A percentile compares a stretch with the other conserved stretches of the same genome.
Evolutionary conservation across 345 rosid genomes (phyloP).

Genomic region (Pseudoturritis turrita): DNA sequence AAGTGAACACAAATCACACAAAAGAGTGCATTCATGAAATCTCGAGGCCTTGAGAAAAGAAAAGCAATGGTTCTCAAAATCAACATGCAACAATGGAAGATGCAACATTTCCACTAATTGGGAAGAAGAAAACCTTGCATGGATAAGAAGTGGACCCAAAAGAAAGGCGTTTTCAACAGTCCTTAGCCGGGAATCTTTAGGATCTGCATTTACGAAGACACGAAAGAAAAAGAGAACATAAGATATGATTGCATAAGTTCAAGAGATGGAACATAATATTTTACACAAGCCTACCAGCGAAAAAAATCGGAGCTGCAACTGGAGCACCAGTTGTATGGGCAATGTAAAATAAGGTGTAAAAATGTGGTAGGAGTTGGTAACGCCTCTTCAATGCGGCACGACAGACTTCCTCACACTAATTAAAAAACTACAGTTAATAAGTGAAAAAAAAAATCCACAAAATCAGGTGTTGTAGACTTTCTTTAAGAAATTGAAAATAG

Average conservation of each 20-base stretch:
- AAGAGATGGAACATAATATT: background rate
- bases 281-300: constrained; percentile 58
- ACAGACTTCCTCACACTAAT: constrained; percentile 89
- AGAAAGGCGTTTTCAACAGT: constrained; percentile 72
- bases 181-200: constrained; percentile 67
- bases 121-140: constrained; percentile 56
- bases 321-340: constrained; percentile 79
- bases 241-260: constrained; percentile 1
- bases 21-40: background rate
- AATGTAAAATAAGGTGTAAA: constrained; percentile 76
- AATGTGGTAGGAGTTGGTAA: constrained; percentile 74
- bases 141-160: constrained; percentile 70
- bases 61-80: background rate
- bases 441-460: background rate
- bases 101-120: background rate
- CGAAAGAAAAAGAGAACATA: background rate
- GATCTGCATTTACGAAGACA: constrained; percentile 44
- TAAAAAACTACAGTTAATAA: background rate
- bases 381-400: constrained; percentile 88
- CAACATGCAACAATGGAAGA: background rate
- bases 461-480: background rate
- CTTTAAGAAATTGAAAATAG: background rate
- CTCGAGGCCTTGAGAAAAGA: background rate
- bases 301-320: constrained; percentile 76
- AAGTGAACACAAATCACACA: background rate